Percentiles rank a stretch among this genome's conserved stretches.
phyloP scores from a whole-genome alignment of 768 basidiomycete species.

The Auricularia heimuer region DNA sequence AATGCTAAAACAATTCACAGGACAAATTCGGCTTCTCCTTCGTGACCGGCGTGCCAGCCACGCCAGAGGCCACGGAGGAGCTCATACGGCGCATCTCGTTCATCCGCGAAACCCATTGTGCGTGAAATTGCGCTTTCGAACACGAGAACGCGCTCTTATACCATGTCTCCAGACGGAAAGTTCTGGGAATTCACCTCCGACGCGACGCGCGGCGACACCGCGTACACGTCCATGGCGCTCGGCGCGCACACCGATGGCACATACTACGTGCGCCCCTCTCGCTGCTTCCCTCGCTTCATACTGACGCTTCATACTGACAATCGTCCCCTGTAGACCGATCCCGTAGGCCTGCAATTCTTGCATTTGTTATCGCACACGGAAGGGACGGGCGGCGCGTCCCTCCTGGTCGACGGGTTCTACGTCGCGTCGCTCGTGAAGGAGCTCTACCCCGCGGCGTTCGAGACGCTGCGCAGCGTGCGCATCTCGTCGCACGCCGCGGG shows the following conservation, averaged over 20 bases:
- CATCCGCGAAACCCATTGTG: conserved; percentile 79
- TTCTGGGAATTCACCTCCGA: conserved; percentile 98
- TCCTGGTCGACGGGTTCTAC: conserved; percentile 96
- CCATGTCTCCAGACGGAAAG: conserved; percentile 54
- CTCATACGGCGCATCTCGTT: conserved; percentile 70
- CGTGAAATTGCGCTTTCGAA: conserved; percentile 8
- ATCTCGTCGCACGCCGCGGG: conserved; percentile 88
- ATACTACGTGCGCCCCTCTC: conserved; percentile 45
- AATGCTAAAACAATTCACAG: conserved; percentile 29
- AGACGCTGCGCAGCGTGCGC: conserved; percentile 52
- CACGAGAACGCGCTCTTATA: neutral
- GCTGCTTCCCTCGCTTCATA: too few species aligned
- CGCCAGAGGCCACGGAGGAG: conserved; percentile 75
- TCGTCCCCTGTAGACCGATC: conserved; percentile 56
- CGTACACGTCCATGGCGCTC: conserved; percentile 83
- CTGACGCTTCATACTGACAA: too few species aligned
- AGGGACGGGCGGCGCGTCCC: conserved; percentile 74
- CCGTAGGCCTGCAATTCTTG: conserved; percentile 91
- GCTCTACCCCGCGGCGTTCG: conserved; percentile 61
- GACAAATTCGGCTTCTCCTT: conserved; percentile 86
- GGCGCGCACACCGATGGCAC: conserved; percentile 76
- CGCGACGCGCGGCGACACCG: conserved; percentile 83
- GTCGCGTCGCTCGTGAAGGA: conserved; percentile 71
- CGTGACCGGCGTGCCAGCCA: conserved; percentile 68
- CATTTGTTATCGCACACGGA: conserved; percentile 80